phyloP scores from a whole-genome alignment of 495 filamentous ascomycete species.

The Physcia stellaris region DNA sequence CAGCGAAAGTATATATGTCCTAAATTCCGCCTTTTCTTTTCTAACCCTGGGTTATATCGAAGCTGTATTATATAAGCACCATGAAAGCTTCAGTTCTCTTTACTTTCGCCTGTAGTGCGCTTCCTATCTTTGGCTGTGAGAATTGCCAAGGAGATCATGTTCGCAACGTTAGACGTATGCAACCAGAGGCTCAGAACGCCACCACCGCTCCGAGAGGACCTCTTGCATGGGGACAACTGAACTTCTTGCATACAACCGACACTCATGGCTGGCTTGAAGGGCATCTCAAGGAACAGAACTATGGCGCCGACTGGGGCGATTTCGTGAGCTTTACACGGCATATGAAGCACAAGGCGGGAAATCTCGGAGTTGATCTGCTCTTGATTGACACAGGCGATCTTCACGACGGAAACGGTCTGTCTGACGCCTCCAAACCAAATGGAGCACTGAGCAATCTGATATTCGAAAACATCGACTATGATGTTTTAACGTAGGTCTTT shows the following conservation, averaged over 20 bases:
- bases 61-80: no score
- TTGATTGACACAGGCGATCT: slow-evolving; percentile 28
- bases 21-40: no score
- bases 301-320: slow-evolving; percentile 30
- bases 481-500: slow-evolving; percentile 28
- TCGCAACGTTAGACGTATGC: slow-evolving; percentile 13
- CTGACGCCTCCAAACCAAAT: slow-evolving; percentile 25
- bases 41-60: no score
- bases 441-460: slow-evolving; percentile 25
- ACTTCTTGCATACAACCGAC: slow-evolving; percentile 33
- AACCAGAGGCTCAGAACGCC: slow-evolving; percentile 28
- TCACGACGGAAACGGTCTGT: slow-evolving; percentile 29
- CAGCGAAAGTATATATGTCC: no score
- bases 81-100: no score
- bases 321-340: slow-evolving; percentile 22
- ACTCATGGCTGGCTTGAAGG: slow-evolving; percentile 35
- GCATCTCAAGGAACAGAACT: slow-evolving; percentile 30
- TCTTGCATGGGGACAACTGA: slow-evolving; percentile 32
- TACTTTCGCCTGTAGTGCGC: no score
- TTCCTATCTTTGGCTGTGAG: slow-evolving; percentile 5
- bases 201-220: slow-evolving; percentile 21
- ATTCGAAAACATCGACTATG: slow-evolving; percentile 29
- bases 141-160: slow-evolving; percentile 4
- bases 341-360: slow-evolving; percentile 24
- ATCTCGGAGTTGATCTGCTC: slow-evolving; percentile 23